Base-by-base conservation (phyloP, 2,329 filamentous ascomycete genomes). In the Colletotrichum sansevieriae region DNA sequence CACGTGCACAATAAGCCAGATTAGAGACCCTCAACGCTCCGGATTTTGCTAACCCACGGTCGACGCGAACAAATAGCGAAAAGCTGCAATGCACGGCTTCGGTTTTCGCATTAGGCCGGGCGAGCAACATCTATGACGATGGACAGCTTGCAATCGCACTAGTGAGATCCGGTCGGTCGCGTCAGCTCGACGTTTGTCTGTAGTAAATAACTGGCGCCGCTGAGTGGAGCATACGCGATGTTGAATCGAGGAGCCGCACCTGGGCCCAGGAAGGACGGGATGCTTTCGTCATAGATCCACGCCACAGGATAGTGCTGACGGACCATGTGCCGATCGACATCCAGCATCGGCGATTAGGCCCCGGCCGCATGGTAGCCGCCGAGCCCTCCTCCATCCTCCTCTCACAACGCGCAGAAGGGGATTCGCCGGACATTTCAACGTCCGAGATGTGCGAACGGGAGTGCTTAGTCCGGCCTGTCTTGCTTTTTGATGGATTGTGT, bases 251-350 rank as follows among this genome's bases (percentile, higher is more conserved):
- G 49, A 68, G 62, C 61, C 47, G 60, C 47, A 60, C 56, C 33
- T 55, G n/a, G 58, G 15, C 1, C 25, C 35, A 61, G 37, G 37
- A 51, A 12, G 39, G 9, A 65, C 37, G 47, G 22, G 25, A 55
- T 39, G 51, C 43, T 69, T 69, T 66, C 66, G 66, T 69, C 66
- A 69, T 69, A 66, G 66, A 69, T 60, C 35, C 56, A 69, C 39
- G 47, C 66, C 22, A 13, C 55, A 22, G 44, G 43, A 55, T 61
- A 49, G 62, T 39, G 55, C 63, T 37, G 37, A 61, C 29, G 35
- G 35, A 18, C 29, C 54, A 43, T 49, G 55, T 41, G 15, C 41
- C 35, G 55, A 60, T 60, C 54, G 51, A 41, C 62, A 37, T 4
- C 52, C 13, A 47, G 20, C 37, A 61, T 56, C 55, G 56, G 47